A percentile compares a stretch with the other conserved stretches of the same genome.
These are phyloP conservation scores for Trametes villosa DNA, from an alignment of 768 basidiomycete genomes.

Conservation along the genomic window DNA sequence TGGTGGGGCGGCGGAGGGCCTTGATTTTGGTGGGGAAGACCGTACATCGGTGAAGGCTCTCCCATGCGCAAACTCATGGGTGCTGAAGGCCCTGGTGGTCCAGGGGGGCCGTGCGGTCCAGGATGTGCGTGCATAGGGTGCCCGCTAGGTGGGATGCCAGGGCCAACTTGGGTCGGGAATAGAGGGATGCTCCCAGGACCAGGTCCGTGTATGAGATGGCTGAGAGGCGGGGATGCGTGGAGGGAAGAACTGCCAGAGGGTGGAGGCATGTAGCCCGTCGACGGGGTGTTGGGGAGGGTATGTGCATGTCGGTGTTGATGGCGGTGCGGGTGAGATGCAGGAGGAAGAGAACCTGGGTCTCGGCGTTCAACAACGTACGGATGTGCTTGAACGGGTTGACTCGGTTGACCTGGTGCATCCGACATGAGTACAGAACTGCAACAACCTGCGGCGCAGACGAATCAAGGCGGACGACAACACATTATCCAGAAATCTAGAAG, in stretches of 20 bases:
- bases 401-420: neutral
- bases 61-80: conserved; percentile 19
- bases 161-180: conserved; percentile 30
- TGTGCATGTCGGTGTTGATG: conserved; percentile 30
- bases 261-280: conserved; percentile 31
- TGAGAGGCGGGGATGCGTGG: conserved; percentile 9
- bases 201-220: conserved; percentile 17
- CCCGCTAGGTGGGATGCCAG: conserved; percentile 22
- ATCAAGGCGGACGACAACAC: neutral
- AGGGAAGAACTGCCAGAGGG: conserved; percentile 18
- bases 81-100: conserved; percentile 16
- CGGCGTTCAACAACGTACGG: conserved; percentile 23
- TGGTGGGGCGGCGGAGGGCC: conserved; percentile 33
- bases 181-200: conserved; percentile 30
- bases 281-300: conserved; percentile 26
- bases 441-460: neutral
- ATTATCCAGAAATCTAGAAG: conserved; percentile 20
- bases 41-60: conserved; percentile 39
- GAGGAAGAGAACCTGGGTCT: conserved; percentile 4
- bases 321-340: conserved; percentile 22
- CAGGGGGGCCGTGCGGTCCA: conserved; percentile 8
- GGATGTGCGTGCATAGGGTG: conserved; percentile 17
- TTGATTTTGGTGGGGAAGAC: conserved; percentile 25
- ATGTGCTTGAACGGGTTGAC: conserved; percentile 7
- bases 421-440: neutral